These are phyloP conservation scores for Picocystis salinarum DNA, from an alignment of 139 green algal species.

Conservation along the genomic window DNA sequence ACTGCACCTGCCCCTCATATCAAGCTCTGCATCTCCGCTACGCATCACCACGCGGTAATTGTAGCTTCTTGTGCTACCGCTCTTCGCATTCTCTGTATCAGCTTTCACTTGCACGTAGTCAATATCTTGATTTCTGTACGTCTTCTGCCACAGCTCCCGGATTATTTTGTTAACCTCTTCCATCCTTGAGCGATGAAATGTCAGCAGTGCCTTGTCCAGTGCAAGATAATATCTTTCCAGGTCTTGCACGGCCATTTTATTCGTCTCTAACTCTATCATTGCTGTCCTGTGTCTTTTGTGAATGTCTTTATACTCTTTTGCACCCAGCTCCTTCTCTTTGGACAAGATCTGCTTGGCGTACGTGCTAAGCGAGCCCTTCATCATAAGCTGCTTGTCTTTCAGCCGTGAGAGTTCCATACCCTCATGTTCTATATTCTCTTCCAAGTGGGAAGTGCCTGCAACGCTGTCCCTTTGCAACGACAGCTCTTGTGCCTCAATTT, in stretches of 20 bases:
- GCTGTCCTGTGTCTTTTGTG: not conserved
- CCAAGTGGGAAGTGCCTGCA: too few relatives aligned
- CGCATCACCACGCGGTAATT: conserved; percentile 81
- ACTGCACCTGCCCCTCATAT: conserved; percentile 91
- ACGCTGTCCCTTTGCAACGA: too few relatives aligned
- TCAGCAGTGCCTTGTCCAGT: conserved; percentile 54
- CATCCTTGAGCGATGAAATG: conserved; percentile 92
- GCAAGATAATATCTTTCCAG: conserved; percentile 73
- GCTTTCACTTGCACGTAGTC: conserved; percentile 71
- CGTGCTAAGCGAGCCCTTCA: not conserved
- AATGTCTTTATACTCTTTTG: not conserved
- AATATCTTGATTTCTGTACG: conserved; percentile 86
- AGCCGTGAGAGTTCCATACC: too few relatives aligned
- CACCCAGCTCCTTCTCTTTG: not conserved
- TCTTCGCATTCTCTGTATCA: conserved; percentile 36
- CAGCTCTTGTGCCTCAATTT: too few relatives aligned
- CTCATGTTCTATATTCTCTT: too few relatives aligned
- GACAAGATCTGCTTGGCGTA: not conserved
- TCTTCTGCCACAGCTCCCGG: conserved; percentile 98
- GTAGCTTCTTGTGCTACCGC: conserved; percentile 35
- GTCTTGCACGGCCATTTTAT: conserved; percentile 67
- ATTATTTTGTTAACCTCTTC: conserved; percentile 89
- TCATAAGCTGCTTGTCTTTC: too few relatives aligned
- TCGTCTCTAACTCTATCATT: conserved; percentile 46
- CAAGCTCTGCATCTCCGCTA: conserved; percentile 64